These are phyloP conservation scores for Sphaerosporella brunnea DNA, from an alignment of 495 filamentous ascomycete genomes.

Conservation along the genomic window DNA sequence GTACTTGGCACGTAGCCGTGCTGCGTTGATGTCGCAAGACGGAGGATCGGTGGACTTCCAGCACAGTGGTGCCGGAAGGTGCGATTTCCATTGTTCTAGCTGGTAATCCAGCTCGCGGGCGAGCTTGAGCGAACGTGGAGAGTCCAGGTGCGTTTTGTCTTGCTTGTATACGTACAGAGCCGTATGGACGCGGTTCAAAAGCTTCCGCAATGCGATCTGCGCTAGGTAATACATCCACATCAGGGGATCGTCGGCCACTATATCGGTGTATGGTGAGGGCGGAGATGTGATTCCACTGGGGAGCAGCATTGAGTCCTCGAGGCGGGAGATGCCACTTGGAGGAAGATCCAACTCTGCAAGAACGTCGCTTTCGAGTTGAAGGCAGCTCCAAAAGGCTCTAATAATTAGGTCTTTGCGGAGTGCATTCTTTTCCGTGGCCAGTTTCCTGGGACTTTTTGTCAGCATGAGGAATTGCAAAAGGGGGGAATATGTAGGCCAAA, in stretches of 20 bases:
- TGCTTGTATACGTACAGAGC: slow-evolving; percentile 62
- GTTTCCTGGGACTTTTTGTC: slow-evolving; percentile 12
- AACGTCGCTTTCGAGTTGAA: slow-evolving; percentile 92
- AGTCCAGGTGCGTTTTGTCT: slow-evolving; percentile 21
- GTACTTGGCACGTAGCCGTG: slow-evolving; percentile 80
- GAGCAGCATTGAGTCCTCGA: slow-evolving; percentile 48
- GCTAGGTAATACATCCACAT: slow-evolving; percentile 68
- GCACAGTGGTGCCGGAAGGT: slow-evolving; percentile 31
- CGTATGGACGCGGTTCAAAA: slow-evolving; percentile 67
- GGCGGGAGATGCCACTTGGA: slow-evolving; percentile 57
- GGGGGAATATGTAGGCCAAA: slow-evolving; percentile 35
- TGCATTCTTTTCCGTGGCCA: slow-evolving; percentile 14
- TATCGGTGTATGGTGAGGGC: slow-evolving; percentile 12
- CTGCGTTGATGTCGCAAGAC: slow-evolving; percentile 57
- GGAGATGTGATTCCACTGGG: slow-evolving; percentile 34
- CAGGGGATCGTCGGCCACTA: slow-evolving; percentile 31
- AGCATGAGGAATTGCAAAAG: not conserved
- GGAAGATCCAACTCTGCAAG: slow-evolving; percentile 74
- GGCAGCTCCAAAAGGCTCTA: slow-evolving; percentile 82
- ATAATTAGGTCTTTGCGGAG: slow-evolving; percentile 38
- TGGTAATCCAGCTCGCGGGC: slow-evolving; percentile 29
- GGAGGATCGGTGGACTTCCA: slow-evolving; percentile 56
- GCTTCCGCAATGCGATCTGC: slow-evolving; percentile 70
- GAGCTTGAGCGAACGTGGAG: slow-evolving; percentile 19
- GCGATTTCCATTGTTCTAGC: slow-evolving; percentile 31